These are phyloP conservation scores for Tarenaya hassleriana DNA, from an alignment of 345 rosid genomes.

Conservation along the genomic window DNA sequence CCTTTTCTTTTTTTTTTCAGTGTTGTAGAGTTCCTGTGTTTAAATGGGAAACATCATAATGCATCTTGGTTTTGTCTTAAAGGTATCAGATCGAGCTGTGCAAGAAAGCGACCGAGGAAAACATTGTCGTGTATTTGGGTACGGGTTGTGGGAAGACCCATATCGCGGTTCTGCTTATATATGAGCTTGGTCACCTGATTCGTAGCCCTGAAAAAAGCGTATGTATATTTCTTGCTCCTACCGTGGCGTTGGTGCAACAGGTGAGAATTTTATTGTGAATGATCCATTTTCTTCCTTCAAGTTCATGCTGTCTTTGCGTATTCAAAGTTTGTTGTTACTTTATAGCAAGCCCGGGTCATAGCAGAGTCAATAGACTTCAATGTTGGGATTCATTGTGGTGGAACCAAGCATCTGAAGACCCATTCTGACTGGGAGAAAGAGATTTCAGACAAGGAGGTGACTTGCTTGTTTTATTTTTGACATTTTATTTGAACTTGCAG, in stretches of 20 bases:
- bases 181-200: conserved; percentile 63
- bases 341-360: conserved; percentile 86
- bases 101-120: conserved; percentile 73
- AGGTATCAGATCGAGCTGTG: conserved; percentile 92
- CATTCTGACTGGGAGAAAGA: conserved; percentile 67
- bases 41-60: neutral
- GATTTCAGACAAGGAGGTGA: conserved; percentile 68
- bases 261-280: conserved; percentile 27
- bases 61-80: conserved; percentile 10
- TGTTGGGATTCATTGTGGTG: conserved; percentile 65
- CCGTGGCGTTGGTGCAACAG: no score
- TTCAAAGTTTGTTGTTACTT: conserved; percentile 20
- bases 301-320: conserved; percentile 5
- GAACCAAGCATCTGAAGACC: conserved; percentile 42
- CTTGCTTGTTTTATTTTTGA: conserved; percentile 1
- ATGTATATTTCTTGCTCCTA: no score
- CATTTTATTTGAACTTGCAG: neutral
- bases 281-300: conserved; percentile 5
- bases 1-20: neutral
- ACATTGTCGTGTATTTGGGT: conserved; percentile 69
- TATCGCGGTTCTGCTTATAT: conserved; percentile 78
- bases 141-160: conserved; percentile 98
- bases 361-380: conserved; percentile 60
- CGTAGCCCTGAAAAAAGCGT: conserved; percentile 53
- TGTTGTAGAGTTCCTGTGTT: neutral